Base-by-base conservation (phyloP, 176 grass and related monocot genomes). In the Poa annua region DNA sequence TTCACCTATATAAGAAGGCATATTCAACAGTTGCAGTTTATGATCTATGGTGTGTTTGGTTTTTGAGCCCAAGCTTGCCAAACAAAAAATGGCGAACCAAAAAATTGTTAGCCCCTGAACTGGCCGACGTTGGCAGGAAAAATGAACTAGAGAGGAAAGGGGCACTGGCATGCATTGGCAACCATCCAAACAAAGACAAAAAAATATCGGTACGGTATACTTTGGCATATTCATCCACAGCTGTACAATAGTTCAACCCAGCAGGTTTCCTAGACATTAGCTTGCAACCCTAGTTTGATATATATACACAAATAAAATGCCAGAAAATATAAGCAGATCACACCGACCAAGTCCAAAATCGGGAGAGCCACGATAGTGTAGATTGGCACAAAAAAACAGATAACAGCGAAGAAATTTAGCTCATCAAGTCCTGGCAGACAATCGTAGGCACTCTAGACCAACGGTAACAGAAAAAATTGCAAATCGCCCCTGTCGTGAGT, bases 1-100 rank as follows among this genome's bases (percentile, higher is more conserved):
- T 60, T 80, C 81, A 84, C 69, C 49, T 60, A 75, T 45, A 45
- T 12, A 45, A 45, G 44, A 45, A 10, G 44, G 44, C 44, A 45
- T 45, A 12, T 45, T 45, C 10, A 45, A 12, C 44, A 12, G 2
- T 45, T 45, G 24, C 57, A 66, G 15, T 17, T 10, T 36, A 66
- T 35, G 25, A 38, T 67, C 20, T 20, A 68, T 17, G 19, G 36
- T 68, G n/a, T 48, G 41, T 72, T 71, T 7, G n/a, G 68, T 47
- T 71, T 25, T 71, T 25, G 67, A 22, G 67, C 67, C 21, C 65
- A n/a, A 38, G n/a, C 68, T 71, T 71, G 39, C 12, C 68, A n/a
- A 71, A 71, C 68, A 25, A 71, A 68, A 11, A 68, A 41, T 44
- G 20, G 38, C 3, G 21, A 60, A 25, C 41, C 66, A 48, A 72